Evolutionary conservation across 2,329 filamentous ascomycete genomes (phyloP).

Genomic region (Trichoderma citrinoviride): DNA sequence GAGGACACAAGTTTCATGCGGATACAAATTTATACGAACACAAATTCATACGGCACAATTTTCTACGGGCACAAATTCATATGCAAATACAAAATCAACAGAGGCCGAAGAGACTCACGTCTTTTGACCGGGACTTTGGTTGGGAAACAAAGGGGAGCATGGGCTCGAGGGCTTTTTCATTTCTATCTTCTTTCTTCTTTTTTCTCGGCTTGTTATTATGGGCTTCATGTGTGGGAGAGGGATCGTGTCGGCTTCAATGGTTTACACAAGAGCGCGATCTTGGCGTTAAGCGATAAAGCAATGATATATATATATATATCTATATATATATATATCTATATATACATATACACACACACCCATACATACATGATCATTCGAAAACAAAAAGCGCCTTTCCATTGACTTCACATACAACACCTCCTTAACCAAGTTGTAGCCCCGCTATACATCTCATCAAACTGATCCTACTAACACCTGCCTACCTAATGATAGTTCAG

Average conservation of each 20-base stretch:
- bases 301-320: not conserved
- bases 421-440: too few species aligned
- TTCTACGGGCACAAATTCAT: not conserved
- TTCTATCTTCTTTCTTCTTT: not conserved
- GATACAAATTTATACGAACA: too few species aligned
- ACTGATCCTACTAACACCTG: not conserved
- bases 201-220: not conserved
- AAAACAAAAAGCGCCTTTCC: not conserved
- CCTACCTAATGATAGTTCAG: slow-evolving; percentile 46
- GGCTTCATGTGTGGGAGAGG: not conserved
- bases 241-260: not conserved
- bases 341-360: not conserved
- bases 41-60: too few species aligned
- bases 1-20: too few species aligned
- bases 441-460: not conserved
- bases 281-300: too few species aligned
- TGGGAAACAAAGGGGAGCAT: not conserved
- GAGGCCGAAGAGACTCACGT: slow-evolving; percentile 3
- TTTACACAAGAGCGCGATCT: not conserved
- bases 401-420: not conserved
- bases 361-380: not conserved
- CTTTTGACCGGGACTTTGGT: not conserved
- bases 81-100: not conserved
- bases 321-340: not conserved
- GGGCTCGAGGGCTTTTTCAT: too few species aligned